These are phyloP conservation scores for Oidiodendron maius DNA, from an alignment of 495 filamentous ascomycete species.

Conservation along the genomic window DNA sequence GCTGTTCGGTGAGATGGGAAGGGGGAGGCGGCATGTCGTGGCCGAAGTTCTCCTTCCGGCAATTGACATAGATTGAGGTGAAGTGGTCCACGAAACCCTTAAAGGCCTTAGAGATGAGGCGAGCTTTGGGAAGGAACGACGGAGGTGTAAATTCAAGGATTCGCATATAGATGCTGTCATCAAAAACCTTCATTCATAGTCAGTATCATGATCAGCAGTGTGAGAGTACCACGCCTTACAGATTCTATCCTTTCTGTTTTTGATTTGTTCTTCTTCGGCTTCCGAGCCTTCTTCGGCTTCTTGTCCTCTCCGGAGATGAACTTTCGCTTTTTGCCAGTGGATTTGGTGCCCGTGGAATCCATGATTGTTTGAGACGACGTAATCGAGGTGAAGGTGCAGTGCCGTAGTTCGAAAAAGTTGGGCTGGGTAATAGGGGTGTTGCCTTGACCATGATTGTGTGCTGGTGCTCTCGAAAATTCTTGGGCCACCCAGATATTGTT, in stretches of 20 bases:
- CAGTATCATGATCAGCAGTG: background rate
- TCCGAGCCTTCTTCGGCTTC: constrained; percentile 4
- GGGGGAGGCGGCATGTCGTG: constrained; percentile 18
- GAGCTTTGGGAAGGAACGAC: constrained; percentile 19
- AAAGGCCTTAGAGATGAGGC: constrained; percentile 14
- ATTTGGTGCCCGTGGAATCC: constrained; percentile 4
- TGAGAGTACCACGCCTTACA: background rate
- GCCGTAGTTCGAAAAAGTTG: background rate
- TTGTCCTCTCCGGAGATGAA: background rate
- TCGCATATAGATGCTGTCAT: constrained; percentile 17
- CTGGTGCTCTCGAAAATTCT: background rate
- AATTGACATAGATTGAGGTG: constrained; percentile 19
- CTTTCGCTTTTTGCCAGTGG: constrained; percentile 13
- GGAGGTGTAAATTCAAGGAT: constrained; percentile 22
- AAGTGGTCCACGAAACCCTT: constrained; percentile 10
- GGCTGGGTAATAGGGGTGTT: no score
- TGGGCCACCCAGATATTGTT: background rate
- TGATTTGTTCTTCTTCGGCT: constrained; percentile 9
- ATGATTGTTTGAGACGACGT: background rate
- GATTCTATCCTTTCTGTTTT: background rate
- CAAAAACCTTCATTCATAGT: background rate
- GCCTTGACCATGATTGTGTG: no score
- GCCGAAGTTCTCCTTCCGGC: constrained; percentile 21
- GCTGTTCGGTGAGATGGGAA: constrained; percentile 9
- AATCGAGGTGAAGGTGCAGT: background rate